Evolutionary conservation across 208 protist genomes (phyloP), one percentile per base, ranked within the genome.

Genomic region (Leptomonas pyrrhocoris): DNA sequence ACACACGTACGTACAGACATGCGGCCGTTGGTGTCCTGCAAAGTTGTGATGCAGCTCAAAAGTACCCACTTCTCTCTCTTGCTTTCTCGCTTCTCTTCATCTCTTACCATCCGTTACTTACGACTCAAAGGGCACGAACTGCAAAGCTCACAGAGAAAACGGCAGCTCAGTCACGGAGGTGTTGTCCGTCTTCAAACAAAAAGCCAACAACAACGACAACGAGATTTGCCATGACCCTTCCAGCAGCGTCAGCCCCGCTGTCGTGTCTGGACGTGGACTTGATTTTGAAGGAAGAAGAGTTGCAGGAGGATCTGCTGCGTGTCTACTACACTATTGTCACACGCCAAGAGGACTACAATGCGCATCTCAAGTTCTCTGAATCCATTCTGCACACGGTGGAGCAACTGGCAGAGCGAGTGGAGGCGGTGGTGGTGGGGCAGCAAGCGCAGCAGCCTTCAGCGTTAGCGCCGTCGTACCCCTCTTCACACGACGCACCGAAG

Each of bases 301-400:
- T 77, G 19, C 69, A 65, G 31, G 63, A 53, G n/a, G 50, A 65
- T 27, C 70, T 81, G 34, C 25, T 51, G 36, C 62, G 64, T 5
- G 59, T 77, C 25, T 68, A 73, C 54, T 48, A 77, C 45, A 59
- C 53, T 13, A 46, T 81, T 12, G 40, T 62, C 9, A 36, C 40
- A 30, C 70, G 66, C 23, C 55, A 73, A 25, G 49, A 27, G 8
- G 38, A 21, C 25, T 81, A 74, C 48, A 16, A 36, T 23, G 27
- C 36, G 4, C 65, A 81, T 43, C 31, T 43, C 25, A 42, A 54
- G 31, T 64, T 27, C 23, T 46, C 64, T 6, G 30, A 56, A 51
- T 23, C n/a, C 6, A 65, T 81, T 18, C 65, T 65, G 55, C 21
- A 25, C 4, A 67, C 55, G 30, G 38, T 81, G 60, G 28, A 46